Evolutionary conservation across 1,139 yeast species (phyloP).

Genomic region (Tardiomyces depauwii): DNA sequence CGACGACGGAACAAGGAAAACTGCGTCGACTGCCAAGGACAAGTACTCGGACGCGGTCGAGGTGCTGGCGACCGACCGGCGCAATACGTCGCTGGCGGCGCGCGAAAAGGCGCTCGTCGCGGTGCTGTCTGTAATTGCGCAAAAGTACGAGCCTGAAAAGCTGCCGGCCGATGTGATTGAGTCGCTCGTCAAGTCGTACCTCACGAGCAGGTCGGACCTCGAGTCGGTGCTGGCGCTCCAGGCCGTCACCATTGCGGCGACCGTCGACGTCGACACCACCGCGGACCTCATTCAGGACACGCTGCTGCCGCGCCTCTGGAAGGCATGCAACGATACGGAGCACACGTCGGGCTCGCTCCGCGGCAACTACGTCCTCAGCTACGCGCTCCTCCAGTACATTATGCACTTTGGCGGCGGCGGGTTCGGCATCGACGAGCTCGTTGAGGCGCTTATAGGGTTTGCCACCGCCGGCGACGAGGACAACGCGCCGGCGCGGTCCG

Average conservation of each 20-base stretch:
- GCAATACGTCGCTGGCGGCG: slow-evolving; percentile 21
- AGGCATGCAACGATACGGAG: slow-evolving; percentile 7
- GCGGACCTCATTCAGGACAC: slow-evolving; percentile 13
- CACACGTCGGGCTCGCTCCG: slow-evolving; percentile 9
- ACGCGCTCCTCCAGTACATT: slow-evolving; percentile 22
- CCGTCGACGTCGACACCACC: slow-evolving; percentile 19
- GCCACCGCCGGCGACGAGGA: slow-evolving; percentile 19
- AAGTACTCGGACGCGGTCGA: slow-evolving; percentile 19
- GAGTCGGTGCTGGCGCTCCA: slow-evolving; percentile 23
- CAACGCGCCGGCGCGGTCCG: slow-evolving; percentile 18
- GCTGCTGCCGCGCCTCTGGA: slow-evolving; percentile 13
- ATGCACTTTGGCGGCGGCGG: slow-evolving; percentile 26
- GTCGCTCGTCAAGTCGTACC: slow-evolving; percentile 17
- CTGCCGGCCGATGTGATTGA: slow-evolving; percentile 13
- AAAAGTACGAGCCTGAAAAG: slow-evolving; percentile 24
- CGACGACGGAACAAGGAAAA: not conserved
- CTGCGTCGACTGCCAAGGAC: slow-evolving; percentile 7
- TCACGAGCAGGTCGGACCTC: slow-evolving; percentile 19
- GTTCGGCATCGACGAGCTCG: slow-evolving; percentile 21
- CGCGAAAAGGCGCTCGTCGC: slow-evolving; percentile 23
- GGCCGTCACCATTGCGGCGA: slow-evolving; percentile 18
- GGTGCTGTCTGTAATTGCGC: slow-evolving; percentile 17
- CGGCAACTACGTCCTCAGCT: slow-evolving; percentile 18
- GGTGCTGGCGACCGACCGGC: slow-evolving; percentile 19
- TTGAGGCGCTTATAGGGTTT: slow-evolving; percentile 17